These are phyloP conservation scores for Acer negundo DNA, from an alignment of 345 rosid species.

Conservation along the genomic window DNA sequence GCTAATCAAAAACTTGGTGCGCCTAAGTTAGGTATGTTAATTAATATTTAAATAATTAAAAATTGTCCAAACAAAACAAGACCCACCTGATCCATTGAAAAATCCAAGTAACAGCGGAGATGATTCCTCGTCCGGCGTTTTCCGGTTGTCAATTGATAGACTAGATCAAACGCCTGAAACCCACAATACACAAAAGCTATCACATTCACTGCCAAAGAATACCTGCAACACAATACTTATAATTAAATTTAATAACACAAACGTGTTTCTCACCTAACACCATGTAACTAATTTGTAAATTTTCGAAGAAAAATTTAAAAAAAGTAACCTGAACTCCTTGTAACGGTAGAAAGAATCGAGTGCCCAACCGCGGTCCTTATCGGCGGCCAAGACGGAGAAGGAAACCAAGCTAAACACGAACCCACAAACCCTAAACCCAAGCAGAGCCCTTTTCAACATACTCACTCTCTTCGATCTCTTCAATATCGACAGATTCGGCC, in stretches of 20 bases:
- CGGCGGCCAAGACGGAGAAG: conserved; percentile 78
- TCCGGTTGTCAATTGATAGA: conserved; percentile 50
- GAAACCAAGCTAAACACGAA: conserved; percentile 68
- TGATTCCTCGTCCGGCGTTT: conserved; percentile 35
- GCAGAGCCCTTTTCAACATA: conserved; percentile 42
- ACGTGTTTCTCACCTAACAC: too few species aligned
- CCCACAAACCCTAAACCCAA: conserved; percentile 65
- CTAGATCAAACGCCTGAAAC: conserved; percentile 59
- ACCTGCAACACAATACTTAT: conserved; percentile 56
- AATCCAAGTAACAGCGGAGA: conserved; percentile 65
- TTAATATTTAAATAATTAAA: background rate
- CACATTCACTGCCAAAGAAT: conserved; percentile 68
- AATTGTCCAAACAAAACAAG: conserved; percentile 11
- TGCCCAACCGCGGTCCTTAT: conserved; percentile 87
- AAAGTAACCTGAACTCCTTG: conserved; percentile 78
- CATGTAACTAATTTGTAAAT: too few species aligned
- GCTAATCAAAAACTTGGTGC: conserved; percentile 12
- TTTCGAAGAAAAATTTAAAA: background rate
- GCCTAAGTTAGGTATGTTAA: conserved; percentile 23
- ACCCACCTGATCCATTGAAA: conserved; percentile 75
- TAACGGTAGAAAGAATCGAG: conserved; percentile 78
- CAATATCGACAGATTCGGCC: conserved; percentile 46
- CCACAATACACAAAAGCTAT: conserved; percentile 78
- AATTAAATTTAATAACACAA: background rate
- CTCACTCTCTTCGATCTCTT: conserved; percentile 50